Percentiles rank a stretch among this genome's conserved stretches.
Conservation (phyloP, 495 filamentous ascomycete genomes). For the Gamarada debralockiae region DNA sequence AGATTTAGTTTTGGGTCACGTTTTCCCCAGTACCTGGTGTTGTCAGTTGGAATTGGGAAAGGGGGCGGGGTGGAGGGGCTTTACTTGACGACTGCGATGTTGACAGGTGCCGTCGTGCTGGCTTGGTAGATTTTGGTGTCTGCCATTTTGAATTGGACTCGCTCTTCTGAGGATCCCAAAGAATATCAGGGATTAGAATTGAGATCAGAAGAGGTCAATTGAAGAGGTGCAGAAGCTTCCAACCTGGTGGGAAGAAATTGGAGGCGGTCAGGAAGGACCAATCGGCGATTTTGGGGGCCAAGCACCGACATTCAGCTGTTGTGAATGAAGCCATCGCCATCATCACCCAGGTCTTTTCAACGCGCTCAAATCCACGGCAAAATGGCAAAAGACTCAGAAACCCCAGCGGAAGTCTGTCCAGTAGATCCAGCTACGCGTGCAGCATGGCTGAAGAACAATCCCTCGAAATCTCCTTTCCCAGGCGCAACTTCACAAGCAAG, state of each 20-base stretch:
- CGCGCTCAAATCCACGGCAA: not conserved
- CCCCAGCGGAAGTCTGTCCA: slow-evolving; percentile 57
- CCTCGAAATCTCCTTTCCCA: slow-evolving; percentile 13
- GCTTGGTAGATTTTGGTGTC: slow-evolving; percentile 69
- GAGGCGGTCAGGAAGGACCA: slow-evolving; percentile 23
- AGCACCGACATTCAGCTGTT: not conserved
- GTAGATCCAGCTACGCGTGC: slow-evolving; percentile 85
- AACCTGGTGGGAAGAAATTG: not conserved
- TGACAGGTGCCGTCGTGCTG: slow-evolving; percentile 94
- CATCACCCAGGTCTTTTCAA: not conserved
- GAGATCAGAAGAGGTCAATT: not conserved
- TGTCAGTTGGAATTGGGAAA: slow-evolving; percentile 44
- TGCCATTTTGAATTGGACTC: slow-evolving; percentile 35
- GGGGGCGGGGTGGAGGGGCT: slow-evolving; percentile 16
- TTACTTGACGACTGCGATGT: slow-evolving; percentile 98
- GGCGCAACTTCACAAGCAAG: slow-evolving; percentile 21
- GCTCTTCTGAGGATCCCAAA: not conserved
- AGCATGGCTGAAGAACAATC: slow-evolving; percentile 60
- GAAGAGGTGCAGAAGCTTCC: not conserved
- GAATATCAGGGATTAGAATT: slow-evolving; percentile 2
- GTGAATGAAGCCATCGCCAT: slow-evolving; percentile 4
- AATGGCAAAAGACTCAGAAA: slow-evolving; percentile 24
- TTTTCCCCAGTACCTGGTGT: slow-evolving; percentile 91
- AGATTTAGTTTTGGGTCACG: slow-evolving; percentile 89
- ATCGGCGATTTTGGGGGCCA: slow-evolving; percentile 7